A percentile compares a stretch with the other conserved stretches of the same genome.
These are phyloP conservation scores for Cinnamomum chago DNA, from an alignment of 164 flowering plant species.

Conservation along the genomic window DNA sequence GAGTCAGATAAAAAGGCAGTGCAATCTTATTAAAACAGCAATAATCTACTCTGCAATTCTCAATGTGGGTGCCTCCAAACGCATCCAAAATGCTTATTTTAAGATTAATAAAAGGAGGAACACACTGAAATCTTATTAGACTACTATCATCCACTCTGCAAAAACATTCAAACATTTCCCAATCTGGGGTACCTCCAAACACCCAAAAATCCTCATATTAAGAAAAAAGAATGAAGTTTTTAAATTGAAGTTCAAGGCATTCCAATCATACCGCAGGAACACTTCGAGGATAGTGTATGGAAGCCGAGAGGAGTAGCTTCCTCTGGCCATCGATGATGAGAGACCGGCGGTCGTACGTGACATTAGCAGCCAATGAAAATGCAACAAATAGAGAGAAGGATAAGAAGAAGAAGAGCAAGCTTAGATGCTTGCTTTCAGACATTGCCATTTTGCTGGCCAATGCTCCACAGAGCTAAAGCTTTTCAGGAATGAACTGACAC, in stretches of 20 bases:
- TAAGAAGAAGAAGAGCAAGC: constrained; percentile 4
- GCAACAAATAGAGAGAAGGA: neutral
- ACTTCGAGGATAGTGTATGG: constrained; percentile 96
- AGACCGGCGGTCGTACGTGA: constrained; percentile 74
- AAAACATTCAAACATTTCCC: neutral
- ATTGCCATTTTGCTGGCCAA: neutral
- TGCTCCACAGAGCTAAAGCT: neutral
- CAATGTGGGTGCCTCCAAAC: too few species aligned
- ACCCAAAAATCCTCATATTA: too few species aligned
- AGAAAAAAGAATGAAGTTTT: too few species aligned
- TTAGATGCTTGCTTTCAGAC: neutral
- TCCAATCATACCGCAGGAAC: constrained; percentile 65
- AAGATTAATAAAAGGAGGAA: too few species aligned
- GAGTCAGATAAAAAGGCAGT: too few species aligned
- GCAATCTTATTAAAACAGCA: too few species aligned
- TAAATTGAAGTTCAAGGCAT: neutral
- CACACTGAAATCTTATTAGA: too few species aligned
- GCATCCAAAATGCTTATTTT: too few species aligned
- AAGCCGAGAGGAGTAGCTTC: constrained; percentile 75
- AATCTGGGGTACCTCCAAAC: neutral
- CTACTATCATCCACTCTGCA: too few species aligned
- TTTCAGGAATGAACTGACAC: neutral
- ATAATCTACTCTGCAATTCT: too few species aligned
- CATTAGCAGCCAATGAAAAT: constrained; percentile 37
- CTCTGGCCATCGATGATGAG: constrained; percentile 73